phyloP scores from a whole-genome alignment of 176 grass and related monocot genomes.

The Bromus sterilis region DNA sequence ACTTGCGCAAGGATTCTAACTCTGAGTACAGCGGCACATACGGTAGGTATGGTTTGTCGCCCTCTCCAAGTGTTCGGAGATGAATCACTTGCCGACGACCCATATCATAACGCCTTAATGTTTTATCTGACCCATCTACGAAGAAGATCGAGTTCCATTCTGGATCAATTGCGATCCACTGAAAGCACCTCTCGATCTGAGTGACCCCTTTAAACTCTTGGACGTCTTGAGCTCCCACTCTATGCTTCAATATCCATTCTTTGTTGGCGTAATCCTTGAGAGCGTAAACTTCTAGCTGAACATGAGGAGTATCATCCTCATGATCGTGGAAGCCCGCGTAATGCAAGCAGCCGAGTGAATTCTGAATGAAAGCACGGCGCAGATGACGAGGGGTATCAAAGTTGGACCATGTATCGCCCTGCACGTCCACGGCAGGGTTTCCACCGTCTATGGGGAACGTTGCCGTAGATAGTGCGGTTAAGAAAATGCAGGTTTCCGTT shows the following conservation, averaged over 20 bases:
- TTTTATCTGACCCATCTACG: not conserved
- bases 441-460: not conserved
- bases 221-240: accelerated
- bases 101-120: not conserved
- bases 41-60: too few species aligned
- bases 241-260: not conserved
- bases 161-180: not conserved
- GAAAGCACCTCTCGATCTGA: not conserved
- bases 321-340: not conserved
- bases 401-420: not conserved
- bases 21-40: too few species aligned
- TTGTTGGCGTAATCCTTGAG: not conserved
- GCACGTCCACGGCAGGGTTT: too few species aligned
- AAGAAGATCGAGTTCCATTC: not conserved
- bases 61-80: too few species aligned
- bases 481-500: not conserved
- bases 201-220: not conserved
- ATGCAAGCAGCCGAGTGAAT: not conserved
- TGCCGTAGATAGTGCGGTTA: not conserved
- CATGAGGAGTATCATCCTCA: not conserved
- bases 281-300: not conserved
- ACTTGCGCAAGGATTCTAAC: too few species aligned
- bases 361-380: not conserved
- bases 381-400: not conserved
- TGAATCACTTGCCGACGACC: too few species aligned